Percentiles rank a stretch among this genome's conserved stretches.
Evolutionary conservation across 805 yeast genomes (phyloP).

Genomic region (Saturnispora serradocipensis): DNA sequence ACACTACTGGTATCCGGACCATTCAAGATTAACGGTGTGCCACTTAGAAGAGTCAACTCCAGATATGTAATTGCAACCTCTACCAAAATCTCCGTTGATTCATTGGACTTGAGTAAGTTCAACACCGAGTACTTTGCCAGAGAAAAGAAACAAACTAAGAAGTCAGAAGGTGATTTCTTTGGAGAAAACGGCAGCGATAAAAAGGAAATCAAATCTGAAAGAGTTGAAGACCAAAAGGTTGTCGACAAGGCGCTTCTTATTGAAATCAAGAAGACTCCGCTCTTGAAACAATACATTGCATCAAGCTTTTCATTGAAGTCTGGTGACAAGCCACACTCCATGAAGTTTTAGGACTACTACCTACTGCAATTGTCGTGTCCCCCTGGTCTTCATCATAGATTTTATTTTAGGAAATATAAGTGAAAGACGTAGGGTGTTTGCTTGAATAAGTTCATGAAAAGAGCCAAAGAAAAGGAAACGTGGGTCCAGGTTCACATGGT

Average conservation of each 20-base stretch:
- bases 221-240: slow-evolving; percentile 93
- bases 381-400: no score
- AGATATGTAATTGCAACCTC: slow-evolving; percentile 99
- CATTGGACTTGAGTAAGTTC: slow-evolving; percentile 84
- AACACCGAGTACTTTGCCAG: slow-evolving; percentile 93
- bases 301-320: slow-evolving; percentile 91
- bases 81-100: slow-evolving; percentile 70
- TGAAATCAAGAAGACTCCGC: slow-evolving; percentile 95
- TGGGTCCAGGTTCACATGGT: no score
- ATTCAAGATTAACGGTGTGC: slow-evolving; percentile 99
- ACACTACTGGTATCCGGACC: slow-evolving; percentile 97
- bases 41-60: slow-evolving; percentile 98
- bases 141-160: slow-evolving; percentile 69
- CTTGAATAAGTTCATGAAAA: no score
- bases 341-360: slow-evolving; percentile 66
- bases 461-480: no score
- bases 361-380: background rate
- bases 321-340: slow-evolving; percentile 98
- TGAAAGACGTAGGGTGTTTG: background rate
- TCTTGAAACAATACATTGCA: slow-evolving; percentile 93
- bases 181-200: slow-evolving; percentile 52
- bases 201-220: slow-evolving; percentile 86
- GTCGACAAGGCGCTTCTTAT: slow-evolving; percentile 89
- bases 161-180: slow-evolving; percentile 91
- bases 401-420: no score